Evolutionary conservation across 257 asterid species (phyloP).

Genomic region (Plectranthus barbatus): DNA sequence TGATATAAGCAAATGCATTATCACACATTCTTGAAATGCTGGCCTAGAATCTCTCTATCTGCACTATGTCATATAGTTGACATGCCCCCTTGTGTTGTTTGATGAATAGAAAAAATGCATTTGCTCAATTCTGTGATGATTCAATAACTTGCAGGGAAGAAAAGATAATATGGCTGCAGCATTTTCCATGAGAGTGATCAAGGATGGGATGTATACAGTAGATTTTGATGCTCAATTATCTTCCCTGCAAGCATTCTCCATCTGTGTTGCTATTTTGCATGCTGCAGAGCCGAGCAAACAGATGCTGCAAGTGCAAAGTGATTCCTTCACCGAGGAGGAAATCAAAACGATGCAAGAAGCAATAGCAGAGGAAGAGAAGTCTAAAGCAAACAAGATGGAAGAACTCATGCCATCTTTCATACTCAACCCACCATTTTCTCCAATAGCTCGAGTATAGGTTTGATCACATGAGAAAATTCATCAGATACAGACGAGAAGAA

Average conservation of each 20-base stretch:
- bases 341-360: slow-evolving; percentile 32
- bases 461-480: no score
- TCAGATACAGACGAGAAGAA: no score
- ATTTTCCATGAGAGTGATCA: slow-evolving; percentile 38
- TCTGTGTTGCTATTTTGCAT: slow-evolving; percentile 68
- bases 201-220: slow-evolving; percentile 58
- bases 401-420: slow-evolving; percentile 49
- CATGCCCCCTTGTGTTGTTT: no score
- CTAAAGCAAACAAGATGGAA: slow-evolving; percentile 28
- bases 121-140: neutral
- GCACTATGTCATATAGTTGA: no score
- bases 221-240: slow-evolving; percentile 81
- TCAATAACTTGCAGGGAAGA: slow-evolving; percentile 43
- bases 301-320: slow-evolving; percentile 21
- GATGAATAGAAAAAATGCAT: neutral
- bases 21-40: neutral
- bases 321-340: slow-evolving; percentile 43
- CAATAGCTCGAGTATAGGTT: slow-evolving; percentile 76
- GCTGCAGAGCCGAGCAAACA: slow-evolving; percentile 39
- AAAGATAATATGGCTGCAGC: slow-evolving; percentile 52
- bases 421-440: slow-evolving; percentile 83
- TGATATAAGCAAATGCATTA: neutral
- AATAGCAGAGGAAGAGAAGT: slow-evolving; percentile 42
- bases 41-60: no score
- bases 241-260: slow-evolving; percentile 81